A percentile compares a stretch with the other conserved stretches of the same genome.
Conservation (phyloP, 1,139 yeast species). For the Yamadazyma pseudoaaseri region DNA sequence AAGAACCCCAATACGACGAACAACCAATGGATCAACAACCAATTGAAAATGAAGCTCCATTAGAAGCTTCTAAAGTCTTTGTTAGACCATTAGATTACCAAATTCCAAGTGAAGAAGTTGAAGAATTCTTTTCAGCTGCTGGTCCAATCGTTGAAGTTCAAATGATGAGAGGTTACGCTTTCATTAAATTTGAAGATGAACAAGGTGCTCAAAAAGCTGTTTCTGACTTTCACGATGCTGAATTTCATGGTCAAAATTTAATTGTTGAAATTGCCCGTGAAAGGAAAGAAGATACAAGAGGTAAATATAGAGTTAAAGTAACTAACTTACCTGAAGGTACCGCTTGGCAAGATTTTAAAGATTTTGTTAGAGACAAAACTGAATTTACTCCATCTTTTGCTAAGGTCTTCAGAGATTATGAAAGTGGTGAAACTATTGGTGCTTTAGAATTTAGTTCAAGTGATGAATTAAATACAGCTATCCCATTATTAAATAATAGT, state of each 20-base stretch:
- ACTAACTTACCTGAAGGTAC: conserved; percentile 70
- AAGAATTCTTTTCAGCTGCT: conserved; percentile 61
- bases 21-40: conserved; percentile 8
- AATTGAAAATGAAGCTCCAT: conserved; percentile 6
- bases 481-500: conserved; percentile 66
- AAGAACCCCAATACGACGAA: conserved; percentile 8
- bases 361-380: conserved; percentile 70
- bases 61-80: conserved; percentile 34
- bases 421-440: conserved; percentile 64
- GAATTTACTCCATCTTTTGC: conserved; percentile 68
- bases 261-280: conserved; percentile 70
- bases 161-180: conserved; percentile 74
- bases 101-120: conserved; percentile 54
- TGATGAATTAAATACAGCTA: conserved; percentile 71
- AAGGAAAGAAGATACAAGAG: conserved; percentile 58
- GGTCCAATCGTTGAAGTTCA: conserved; percentile 70
- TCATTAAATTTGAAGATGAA: conserved; percentile 64
- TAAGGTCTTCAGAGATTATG: conserved; percentile 62
- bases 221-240: conserved; percentile 57
- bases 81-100: conserved; percentile 41
- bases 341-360: conserved; percentile 85
- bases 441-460: conserved; percentile 75
- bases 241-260: conserved; percentile 61
- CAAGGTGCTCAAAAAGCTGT: conserved; percentile 69
- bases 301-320: conserved; percentile 70